Evolutionary conservation across 2,329 filamentous ascomycete genomes (phyloP).

Genomic region (Phyllosticta citribraziliensis): DNA sequence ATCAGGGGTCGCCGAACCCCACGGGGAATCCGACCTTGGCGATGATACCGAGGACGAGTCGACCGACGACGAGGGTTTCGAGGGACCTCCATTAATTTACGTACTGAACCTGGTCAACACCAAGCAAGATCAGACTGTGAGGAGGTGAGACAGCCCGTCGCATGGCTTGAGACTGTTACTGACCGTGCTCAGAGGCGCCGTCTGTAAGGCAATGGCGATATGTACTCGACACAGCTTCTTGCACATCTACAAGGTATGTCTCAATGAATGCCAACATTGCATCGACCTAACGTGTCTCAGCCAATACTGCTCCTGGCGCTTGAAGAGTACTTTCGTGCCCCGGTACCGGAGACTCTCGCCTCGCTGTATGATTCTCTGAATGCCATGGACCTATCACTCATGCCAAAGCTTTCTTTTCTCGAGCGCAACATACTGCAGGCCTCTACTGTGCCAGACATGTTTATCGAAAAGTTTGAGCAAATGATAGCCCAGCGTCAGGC

Average conservation of each 20-base stretch:
- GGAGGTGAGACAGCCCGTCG: conserved; percentile 41
- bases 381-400: conserved; percentile 88
- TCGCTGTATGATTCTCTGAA: conserved; percentile 90
- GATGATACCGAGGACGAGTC: conserved; percentile 43
- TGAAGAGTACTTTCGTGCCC: conserved; percentile 94
- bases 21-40: conserved; percentile 39
- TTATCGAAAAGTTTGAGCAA: conserved; percentile 92
- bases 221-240: conserved; percentile 95
- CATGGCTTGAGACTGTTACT: conserved; percentile 12
- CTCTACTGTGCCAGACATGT: conserved; percentile 90
- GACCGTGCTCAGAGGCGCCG: conserved; percentile 57
- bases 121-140: conserved; percentile 87
- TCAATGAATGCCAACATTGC: not conserved
- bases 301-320: conserved; percentile 81
- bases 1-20: conserved; percentile 34
- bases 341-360: conserved; percentile 76
- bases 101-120: conserved; percentile 97
- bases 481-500: conserved; percentile 78
- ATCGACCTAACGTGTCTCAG: conserved; percentile 35
- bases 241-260: conserved; percentile 88
- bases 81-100: conserved; percentile 89
- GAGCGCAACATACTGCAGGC: conserved; percentile 81
- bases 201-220: conserved; percentile 98
- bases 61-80: conserved; percentile 45
- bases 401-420: conserved; percentile 74